Evolutionary conservation across 1,139 yeast genomes (phyloP).

Genomic region (Diutina ranongensis): DNA sequence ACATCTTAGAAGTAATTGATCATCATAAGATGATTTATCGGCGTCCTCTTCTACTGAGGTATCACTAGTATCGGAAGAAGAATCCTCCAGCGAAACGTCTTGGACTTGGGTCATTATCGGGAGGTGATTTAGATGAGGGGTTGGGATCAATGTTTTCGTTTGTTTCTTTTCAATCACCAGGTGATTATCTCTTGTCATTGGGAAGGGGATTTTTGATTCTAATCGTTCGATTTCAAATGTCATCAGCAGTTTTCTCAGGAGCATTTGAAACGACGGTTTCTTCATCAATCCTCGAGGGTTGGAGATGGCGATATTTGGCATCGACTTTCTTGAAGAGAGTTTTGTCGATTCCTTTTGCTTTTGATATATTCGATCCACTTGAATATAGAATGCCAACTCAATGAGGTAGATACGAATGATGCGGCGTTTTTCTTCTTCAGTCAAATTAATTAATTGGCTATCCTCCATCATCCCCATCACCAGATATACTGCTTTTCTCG

Average conservation of each 20-base stretch:
- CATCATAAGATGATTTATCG: not conserved
- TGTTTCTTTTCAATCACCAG: not conserved
- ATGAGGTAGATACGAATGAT: not conserved
- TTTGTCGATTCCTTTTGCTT: not conserved
- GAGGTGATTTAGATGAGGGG: not conserved
- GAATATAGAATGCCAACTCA: not conserved
- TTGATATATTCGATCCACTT: not conserved
- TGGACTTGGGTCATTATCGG: not conserved
- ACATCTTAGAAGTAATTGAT: not conserved
- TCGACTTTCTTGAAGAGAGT: not conserved
- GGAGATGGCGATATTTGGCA: not conserved
- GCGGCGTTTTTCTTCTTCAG: not conserved
- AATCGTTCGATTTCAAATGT: not conserved
- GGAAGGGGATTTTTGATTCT: not conserved
- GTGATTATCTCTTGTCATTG: too few relatives aligned
- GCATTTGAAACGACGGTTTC: not conserved
- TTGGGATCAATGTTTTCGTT: not conserved
- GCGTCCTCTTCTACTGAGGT: constrained; percentile 1
- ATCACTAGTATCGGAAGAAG: not conserved
- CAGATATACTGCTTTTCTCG: not conserved
- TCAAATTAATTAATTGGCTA: not conserved
- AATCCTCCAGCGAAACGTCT: not conserved
- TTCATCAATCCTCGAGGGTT: not conserved
- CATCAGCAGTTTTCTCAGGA: not conserved
- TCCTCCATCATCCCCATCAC: not conserved